Evolutionary conservation across 108 stramenopile genomes (phyloP).

Genomic region (Cyclostephanos tholiformis): DNA sequence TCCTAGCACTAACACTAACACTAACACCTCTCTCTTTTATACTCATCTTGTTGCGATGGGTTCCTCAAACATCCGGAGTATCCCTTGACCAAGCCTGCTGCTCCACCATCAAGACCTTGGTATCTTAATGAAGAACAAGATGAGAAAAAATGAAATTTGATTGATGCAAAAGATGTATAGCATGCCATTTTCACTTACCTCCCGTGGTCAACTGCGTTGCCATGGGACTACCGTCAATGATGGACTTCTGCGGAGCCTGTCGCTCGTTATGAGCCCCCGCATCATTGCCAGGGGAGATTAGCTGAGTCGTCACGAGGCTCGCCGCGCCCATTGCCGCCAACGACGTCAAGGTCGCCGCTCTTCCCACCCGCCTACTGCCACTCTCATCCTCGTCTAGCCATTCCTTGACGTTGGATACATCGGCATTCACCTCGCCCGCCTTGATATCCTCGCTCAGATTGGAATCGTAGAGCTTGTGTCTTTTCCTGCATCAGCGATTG

Average conservation of each 20-base stretch:
- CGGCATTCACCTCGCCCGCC: constrained; percentile 8
- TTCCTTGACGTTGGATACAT: not conserved
- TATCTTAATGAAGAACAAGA: no score
- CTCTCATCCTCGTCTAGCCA: constrained; percentile 6
- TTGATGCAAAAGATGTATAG: no score
- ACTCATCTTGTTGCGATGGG: no score
- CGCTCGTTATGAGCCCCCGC: not conserved
- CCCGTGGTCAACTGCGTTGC: constrained; percentile 28
- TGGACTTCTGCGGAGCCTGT: not conserved
- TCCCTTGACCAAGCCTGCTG: constrained; percentile 28
- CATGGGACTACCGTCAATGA: constrained; percentile 20
- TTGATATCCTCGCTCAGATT: constrained; percentile 2
- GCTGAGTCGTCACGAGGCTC: not conserved
- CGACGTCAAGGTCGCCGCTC: not conserved
- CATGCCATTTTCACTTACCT: no score
- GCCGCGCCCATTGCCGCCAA: constrained; percentile 10
- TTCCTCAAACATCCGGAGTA: constrained; percentile 9
- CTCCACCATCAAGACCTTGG: constrained; percentile 23
- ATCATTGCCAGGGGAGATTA: not conserved
- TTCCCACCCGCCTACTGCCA: no score
- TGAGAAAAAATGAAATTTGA: no score
- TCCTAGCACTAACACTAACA: no score
- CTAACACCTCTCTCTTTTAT: no score
- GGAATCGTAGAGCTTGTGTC: not conserved
- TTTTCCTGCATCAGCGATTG: not conserved